A percentile compares a stretch with the other conserved stretches of the same genome.
Conservation (phyloP, 2,329 filamentous ascomycete genomes). For the Diaporthe sp. region DNA sequence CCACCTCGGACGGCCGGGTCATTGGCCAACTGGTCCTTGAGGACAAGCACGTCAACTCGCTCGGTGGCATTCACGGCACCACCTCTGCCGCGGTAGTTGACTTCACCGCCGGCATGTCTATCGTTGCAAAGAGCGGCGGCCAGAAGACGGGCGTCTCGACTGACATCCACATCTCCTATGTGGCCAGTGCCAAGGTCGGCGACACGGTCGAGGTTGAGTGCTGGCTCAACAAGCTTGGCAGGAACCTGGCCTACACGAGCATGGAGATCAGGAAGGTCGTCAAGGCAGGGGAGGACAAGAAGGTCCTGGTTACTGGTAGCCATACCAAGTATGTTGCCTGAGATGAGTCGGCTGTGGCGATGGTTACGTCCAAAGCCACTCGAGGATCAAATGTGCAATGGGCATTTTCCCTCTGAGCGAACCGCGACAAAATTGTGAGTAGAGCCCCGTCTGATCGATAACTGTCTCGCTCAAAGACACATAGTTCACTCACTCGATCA, state of each 20-base stretch:
- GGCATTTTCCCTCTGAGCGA: neutral
- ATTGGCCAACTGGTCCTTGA: slow-evolving; percentile 59
- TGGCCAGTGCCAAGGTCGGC: slow-evolving; percentile 70
- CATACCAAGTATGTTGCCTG: slow-evolving; percentile 36
- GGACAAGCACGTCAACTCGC: slow-evolving; percentile 73
- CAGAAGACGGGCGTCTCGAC: slow-evolving; percentile 75
- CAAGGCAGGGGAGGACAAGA: slow-evolving; percentile 28
- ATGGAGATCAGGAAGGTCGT: slow-evolving; percentile 72
- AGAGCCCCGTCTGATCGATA: neutral
- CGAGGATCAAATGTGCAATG: neutral
- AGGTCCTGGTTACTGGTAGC: slow-evolving; percentile 36
- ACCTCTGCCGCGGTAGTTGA: slow-evolving; percentile 78
- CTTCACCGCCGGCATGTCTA: slow-evolving; percentile 78
- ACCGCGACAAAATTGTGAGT: neutral
- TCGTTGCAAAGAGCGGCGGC: slow-evolving; percentile 71
- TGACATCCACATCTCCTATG: slow-evolving; percentile 80
- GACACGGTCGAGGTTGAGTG: slow-evolving; percentile 77
- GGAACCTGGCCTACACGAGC: slow-evolving; percentile 74
- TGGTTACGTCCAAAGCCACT: neutral
- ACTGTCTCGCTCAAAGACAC: neutral
- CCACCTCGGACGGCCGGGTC: slow-evolving; percentile 56
- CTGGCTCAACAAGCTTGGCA: slow-evolving; percentile 73
- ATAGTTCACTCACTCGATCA: neutral
- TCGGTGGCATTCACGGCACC: slow-evolving; percentile 75
- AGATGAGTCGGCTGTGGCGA: neutral